These are phyloP conservation scores for Aspergillus aculeatinus DNA, from an alignment of 2,329 filamentous ascomycete species.

Conservation along the genomic window DNA sequence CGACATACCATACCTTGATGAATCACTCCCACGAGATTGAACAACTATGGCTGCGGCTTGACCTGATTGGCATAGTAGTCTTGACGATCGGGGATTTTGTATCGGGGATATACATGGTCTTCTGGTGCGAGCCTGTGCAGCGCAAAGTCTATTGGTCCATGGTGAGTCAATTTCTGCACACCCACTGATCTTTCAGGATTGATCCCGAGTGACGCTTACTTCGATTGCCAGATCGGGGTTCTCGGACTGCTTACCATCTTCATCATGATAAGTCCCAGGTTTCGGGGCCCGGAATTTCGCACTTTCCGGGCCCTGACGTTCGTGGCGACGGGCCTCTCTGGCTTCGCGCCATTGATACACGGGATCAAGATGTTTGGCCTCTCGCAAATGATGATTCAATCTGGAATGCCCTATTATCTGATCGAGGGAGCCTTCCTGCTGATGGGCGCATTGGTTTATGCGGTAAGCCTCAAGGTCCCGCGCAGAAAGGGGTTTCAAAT, in stretches of 20 bases:
- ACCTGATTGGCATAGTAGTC: constrained; percentile 19
- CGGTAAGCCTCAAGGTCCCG: constrained; percentile 21
- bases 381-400: constrained; percentile 28
- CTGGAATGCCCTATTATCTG: constrained; percentile 20
- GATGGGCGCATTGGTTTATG: constrained; percentile 28
- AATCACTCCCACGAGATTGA: constrained; percentile 29
- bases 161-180: not conserved
- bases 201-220: not conserved
- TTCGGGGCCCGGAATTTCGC: constrained; percentile 10
- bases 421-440: constrained; percentile 23
- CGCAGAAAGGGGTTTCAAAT: constrained; percentile 8
- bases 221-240: constrained; percentile 6
- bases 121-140: constrained; percentile 10
- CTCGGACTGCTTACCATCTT: constrained; percentile 7
- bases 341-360: constrained; percentile 15
- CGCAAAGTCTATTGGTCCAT: constrained; percentile 12
- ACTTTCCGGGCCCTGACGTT: constrained; percentile 8
- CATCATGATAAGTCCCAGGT: constrained; percentile 4
- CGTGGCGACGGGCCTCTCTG: constrained; percentile 10
- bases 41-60: constrained; percentile 26
- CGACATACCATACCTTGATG: constrained; percentile 27
- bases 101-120: constrained; percentile 13
- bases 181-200: not conserved
- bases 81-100: constrained; percentile 17
- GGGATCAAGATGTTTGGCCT: constrained; percentile 29